phyloP scores from a whole-genome alignment of 2,329 filamentous ascomycete genomes.

The Fusarium tanahbumbuense region DNA sequence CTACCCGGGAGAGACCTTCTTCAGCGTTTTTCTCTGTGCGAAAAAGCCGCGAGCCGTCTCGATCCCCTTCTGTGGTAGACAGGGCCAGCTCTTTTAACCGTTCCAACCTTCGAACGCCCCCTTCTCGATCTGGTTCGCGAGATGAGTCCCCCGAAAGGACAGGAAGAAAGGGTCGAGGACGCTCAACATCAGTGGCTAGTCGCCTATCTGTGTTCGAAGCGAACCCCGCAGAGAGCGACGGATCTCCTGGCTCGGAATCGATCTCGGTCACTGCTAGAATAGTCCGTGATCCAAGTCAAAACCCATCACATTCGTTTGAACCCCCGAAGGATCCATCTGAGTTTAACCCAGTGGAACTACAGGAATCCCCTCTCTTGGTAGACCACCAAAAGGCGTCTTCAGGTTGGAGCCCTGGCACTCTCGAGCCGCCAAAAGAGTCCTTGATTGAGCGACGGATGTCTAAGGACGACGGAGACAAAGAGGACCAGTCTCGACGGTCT shows the following conservation, averaged over 20 bases:
- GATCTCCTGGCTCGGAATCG: slow-evolving; percentile 68
- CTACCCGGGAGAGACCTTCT: slow-evolving; percentile 56
- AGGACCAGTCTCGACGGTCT: slow-evolving; percentile 62
- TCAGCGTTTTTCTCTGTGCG: slow-evolving; percentile 71
- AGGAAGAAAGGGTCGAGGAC: slow-evolving; percentile 54
- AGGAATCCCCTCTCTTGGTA: slow-evolving; percentile 69
- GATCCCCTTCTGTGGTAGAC: slow-evolving; percentile 60
- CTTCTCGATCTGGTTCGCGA: slow-evolving; percentile 53
- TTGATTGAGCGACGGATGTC: slow-evolving; percentile 63
- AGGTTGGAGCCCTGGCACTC: slow-evolving; percentile 42
- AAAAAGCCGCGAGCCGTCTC: slow-evolving; percentile 58
- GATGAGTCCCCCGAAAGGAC: slow-evolving; percentile 61
- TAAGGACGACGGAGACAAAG: slow-evolving; percentile 53
- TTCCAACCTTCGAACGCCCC: slow-evolving; percentile 47
- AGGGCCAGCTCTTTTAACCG: slow-evolving; percentile 55
- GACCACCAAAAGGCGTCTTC: slow-evolving; percentile 61
- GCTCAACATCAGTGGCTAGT: slow-evolving; percentile 67
- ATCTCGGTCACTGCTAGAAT: slow-evolving; percentile 92
- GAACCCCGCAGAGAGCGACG: slow-evolving; percentile 33
- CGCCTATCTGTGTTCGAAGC: slow-evolving; percentile 67
- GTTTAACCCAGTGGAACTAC: slow-evolving; percentile 62
- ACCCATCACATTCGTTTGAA: slow-evolving; percentile 56
- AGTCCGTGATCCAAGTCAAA: slow-evolving; percentile 70
- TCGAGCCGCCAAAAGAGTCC: slow-evolving; percentile 55
- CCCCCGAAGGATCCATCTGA: slow-evolving; percentile 57